phyloP scores from a whole-genome alignment of 2,329 filamentous ascomycete genomes.

The Fusarium beomiforme region DNA sequence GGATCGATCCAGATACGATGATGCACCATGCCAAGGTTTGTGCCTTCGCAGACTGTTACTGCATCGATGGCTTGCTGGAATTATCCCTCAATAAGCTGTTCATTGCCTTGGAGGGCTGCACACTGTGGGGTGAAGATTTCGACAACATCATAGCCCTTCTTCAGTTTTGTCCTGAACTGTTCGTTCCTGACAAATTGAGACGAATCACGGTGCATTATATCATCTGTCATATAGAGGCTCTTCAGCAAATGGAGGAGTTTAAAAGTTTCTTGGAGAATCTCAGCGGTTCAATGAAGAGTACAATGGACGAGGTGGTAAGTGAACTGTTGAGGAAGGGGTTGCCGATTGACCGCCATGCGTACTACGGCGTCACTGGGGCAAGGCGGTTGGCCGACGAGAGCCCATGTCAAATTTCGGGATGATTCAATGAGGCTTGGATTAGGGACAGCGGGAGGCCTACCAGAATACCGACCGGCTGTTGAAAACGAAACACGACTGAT shows the following conservation, averaged over 20 bases:
- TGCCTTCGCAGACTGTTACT: neutral
- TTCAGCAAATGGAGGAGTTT: neutral
- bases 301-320: too few species aligned
- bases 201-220: neutral
- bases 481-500: too few species aligned
- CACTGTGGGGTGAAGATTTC: neutral
- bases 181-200: accelerated
- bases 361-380: too few species aligned
- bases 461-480: too few species aligned
- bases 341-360: too few species aligned
- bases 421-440: too few species aligned
- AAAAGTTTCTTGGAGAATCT: neutral
- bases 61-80: neutral
- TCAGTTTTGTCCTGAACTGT: accelerated
- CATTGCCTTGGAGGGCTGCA: accelerated
- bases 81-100: neutral
- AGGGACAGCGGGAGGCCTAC: too few species aligned
- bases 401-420: too few species aligned
- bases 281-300: neutral
- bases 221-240: neutral
- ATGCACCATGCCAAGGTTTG: neutral
- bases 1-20: neutral
- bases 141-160: neutral
- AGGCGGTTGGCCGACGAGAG: too few species aligned
- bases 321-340: neutral